Conservation (phyloP, 2,329 filamentous ascomycete species). For the Trichoderma atroviride region DNA sequence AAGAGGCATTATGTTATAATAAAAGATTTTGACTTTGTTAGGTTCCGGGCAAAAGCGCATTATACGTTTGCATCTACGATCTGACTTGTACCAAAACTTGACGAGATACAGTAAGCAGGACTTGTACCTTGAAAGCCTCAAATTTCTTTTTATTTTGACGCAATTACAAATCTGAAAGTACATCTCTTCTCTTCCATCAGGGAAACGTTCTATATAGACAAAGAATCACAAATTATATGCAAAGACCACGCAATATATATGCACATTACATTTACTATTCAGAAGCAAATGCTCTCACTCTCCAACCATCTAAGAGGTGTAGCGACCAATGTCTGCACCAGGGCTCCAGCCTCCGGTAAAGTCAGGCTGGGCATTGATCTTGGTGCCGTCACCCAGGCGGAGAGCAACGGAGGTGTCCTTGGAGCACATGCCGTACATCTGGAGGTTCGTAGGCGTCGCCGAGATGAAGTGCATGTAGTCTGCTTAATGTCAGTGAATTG, state of each 20-base stretch:
- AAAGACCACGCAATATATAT: background rate
- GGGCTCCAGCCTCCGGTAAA: conserved; percentile 43
- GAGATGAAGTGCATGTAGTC: conserved; percentile 44
- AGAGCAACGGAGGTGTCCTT: conserved; percentile 43
- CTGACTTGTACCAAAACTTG: background rate
- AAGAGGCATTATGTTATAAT: background rate
- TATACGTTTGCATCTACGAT: background rate
- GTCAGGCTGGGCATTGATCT: conserved; percentile 36
- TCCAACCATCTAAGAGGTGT: conserved; percentile 33
- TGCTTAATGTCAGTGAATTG: conserved; percentile 14
- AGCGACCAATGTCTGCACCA: conserved; percentile 42
- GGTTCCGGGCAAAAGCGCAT: background rate
- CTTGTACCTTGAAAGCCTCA: background rate
- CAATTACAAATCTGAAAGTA: background rate
- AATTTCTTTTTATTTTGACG: background rate
- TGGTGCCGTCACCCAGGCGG: conserved; percentile 42
- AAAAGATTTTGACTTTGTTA: background rate
- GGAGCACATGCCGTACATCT: conserved; percentile 47
- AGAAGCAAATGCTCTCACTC: background rate
- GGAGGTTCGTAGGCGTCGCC: conserved; percentile 42
- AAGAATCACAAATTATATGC: background rate
- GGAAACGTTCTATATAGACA: background rate
- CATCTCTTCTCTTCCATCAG: background rate
- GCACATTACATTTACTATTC: background rate
- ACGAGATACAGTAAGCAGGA: background rate